Base-by-base conservation (phyloP, 148 eudicot species). In the Euryodendron excelsum region DNA sequence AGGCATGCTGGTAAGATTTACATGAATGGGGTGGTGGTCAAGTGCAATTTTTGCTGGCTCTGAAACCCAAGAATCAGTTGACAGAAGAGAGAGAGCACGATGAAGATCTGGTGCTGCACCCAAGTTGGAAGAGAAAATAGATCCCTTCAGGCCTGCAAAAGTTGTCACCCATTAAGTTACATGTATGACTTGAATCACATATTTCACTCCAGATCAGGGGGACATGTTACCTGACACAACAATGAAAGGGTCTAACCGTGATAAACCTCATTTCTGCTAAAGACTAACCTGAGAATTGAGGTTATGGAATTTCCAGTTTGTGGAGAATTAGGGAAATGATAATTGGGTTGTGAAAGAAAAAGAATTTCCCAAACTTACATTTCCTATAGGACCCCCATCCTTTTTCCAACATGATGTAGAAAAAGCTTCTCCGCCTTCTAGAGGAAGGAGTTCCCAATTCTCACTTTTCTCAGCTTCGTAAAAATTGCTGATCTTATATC, bases 41-140 rank as follows among this genome's bases (percentile, higher is more conserved):
- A 84, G 83, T n/a, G 78, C 50, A 74, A 79, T 27, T 53, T 82
- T 74, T 45, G 74, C 85, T 20, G 83, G 88, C 52, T 76, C 72
- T 23, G 86, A 76, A 80, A 82, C 85, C 97, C 92, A 87, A 4
- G 94, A 73, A 73, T 83, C 86, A 79, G 86, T 90, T 92, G 97
- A 92, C 94, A 92, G 97, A 92, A 92, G 97, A 92, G 97, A 92
- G 97, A 90, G 97, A 92, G 97, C 97, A 92, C 91, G 78, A 56
- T 61, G 87, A n/a, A n/a, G n/a, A 72, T 90, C 89, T 77, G 81
- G 88, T 81, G 84, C 84, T 71, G 88, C 90, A 79, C 80, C 88
- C 82, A 86, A 25, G 87, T 80, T 87, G 80, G 88, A 72, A 63
- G 83, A 82, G 79, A 82, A 72, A 73, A 75, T 68, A 15, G 81